These are phyloP conservation scores for Coniella vitis DNA, from an alignment of 2,329 filamentous ascomycete genomes.

Conservation along the genomic window DNA sequence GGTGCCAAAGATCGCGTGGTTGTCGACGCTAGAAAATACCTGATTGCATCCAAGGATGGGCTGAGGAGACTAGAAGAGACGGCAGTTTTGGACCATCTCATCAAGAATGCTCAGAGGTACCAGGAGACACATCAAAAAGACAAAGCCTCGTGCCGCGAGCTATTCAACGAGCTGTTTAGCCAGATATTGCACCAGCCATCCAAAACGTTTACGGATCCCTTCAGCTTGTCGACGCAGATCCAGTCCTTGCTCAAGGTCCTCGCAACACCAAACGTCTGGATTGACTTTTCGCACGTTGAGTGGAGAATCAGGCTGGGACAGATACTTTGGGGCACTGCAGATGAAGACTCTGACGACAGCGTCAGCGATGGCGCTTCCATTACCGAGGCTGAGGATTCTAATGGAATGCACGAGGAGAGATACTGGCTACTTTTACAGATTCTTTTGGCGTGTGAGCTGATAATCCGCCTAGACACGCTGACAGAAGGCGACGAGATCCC, in stretches of 20 bases:
- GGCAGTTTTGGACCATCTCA: conserved; percentile 51
- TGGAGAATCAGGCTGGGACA: conserved; percentile 70
- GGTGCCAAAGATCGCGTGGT: conserved; percentile 48
- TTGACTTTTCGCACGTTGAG: conserved; percentile 67
- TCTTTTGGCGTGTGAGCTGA: conserved; percentile 57
- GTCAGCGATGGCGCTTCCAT: conserved; percentile 47
- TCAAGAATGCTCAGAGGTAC: conserved; percentile 49
- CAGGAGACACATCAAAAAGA: conserved; percentile 44
- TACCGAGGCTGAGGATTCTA: conserved; percentile 39
- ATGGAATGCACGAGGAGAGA: conserved; percentile 53
- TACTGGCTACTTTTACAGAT: conserved; percentile 64
- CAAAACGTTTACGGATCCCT: conserved; percentile 47
- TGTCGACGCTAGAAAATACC: conserved; percentile 50
- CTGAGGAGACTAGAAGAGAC: conserved; percentile 51
- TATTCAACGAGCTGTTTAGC: conserved; percentile 57
- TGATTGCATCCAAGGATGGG: conserved; percentile 46
- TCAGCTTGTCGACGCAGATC: conserved; percentile 63
- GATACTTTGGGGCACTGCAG: conserved; percentile 56
- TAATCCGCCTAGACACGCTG: conserved; percentile 57
- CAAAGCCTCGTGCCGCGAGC: conserved; percentile 44
- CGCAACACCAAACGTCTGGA: conserved; percentile 60
- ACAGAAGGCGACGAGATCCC: conserved; percentile 53
- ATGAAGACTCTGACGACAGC: conserved; percentile 47
- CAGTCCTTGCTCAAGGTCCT: conserved; percentile 60
- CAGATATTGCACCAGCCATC: conserved; percentile 52